A percentile compares a stretch with the other conserved stretches of the same genome.
These are phyloP conservation scores for Dictyostelium capitatum DNA, from an alignment of 78 protist species.

Conservation along the genomic window DNA sequence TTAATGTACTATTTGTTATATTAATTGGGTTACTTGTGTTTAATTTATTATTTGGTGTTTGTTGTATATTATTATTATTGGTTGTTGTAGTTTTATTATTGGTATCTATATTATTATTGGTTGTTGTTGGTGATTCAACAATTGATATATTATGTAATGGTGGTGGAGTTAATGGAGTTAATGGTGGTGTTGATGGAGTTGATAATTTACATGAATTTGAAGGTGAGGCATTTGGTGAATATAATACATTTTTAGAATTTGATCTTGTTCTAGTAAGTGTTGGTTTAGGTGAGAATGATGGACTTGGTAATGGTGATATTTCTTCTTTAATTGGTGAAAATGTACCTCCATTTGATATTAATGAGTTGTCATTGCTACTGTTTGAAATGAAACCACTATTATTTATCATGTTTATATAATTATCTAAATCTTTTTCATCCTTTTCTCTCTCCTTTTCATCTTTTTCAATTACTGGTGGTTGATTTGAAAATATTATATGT, in stretches of 20 bases:
- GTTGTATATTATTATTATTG: not conserved
- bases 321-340: conserved; percentile 36
- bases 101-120: not conserved
- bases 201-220: conserved; percentile 32
- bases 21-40: not conserved
- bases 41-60: not conserved
- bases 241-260: conserved; percentile 31
- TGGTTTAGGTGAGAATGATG: conserved; percentile 9
- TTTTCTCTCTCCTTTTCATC: not conserved
- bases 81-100: not conserved
- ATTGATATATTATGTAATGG: not conserved
- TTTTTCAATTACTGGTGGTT: not conserved
- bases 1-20: not conserved
- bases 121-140: not conserved
- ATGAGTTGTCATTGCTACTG: not conserved
- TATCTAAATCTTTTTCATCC: not conserved
- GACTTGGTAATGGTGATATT: conserved; percentile 5
- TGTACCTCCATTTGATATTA: not conserved
- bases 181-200: not conserved
- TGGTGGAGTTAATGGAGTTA: no score
- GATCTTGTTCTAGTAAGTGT: conserved; percentile 23
- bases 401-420: conserved; percentile 16
- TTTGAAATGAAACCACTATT: conserved; percentile 12
- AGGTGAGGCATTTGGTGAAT: conserved; percentile 33
- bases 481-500: not conserved